These are phyloP conservation scores for Fistulinella prunicolor DNA, from an alignment of 768 basidiomycete genomes.

Conservation along the genomic window DNA sequence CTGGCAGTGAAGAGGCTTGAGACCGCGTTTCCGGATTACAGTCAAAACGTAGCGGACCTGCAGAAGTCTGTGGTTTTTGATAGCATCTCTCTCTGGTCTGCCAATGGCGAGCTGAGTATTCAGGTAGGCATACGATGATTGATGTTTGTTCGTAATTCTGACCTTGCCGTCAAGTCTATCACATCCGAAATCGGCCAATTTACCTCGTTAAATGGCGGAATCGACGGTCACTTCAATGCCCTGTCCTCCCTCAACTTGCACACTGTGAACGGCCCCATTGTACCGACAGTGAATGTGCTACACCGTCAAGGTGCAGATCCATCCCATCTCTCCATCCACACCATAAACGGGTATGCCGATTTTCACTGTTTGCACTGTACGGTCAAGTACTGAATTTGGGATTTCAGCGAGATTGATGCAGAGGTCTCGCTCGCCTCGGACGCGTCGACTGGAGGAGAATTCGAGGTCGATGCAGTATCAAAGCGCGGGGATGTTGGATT, in stretches of 20 bases:
- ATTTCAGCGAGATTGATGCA: constrained; percentile 19
- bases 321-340: constrained; percentile 33
- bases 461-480: constrained; percentile 30
- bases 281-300: constrained; percentile 36
- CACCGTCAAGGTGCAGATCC: constrained; percentile 25
- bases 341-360: constrained; percentile 42
- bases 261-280: constrained; percentile 42
- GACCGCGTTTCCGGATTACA: constrained; percentile 41
- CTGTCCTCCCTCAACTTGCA: constrained; percentile 33
- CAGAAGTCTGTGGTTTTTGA: constrained; percentile 36
- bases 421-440: constrained; percentile 32
- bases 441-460: constrained; percentile 29
- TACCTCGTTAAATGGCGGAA: constrained; percentile 43
- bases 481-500: constrained; percentile 31
- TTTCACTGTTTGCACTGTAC: neutral
- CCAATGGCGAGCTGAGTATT: constrained; percentile 35
- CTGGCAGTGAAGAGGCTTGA: constrained; percentile 41
- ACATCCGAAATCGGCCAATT: constrained; percentile 27
- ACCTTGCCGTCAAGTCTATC: constrained; percentile 30
- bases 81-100: constrained; percentile 33
- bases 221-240: constrained; percentile 43
- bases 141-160: neutral
- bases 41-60: constrained; percentile 37
- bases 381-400: constrained; percentile 1
- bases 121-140: constrained; percentile 26